phyloP scores from a whole-genome alignment of 164 flowering plant genomes.

The Aristolochia fimbriata region DNA sequence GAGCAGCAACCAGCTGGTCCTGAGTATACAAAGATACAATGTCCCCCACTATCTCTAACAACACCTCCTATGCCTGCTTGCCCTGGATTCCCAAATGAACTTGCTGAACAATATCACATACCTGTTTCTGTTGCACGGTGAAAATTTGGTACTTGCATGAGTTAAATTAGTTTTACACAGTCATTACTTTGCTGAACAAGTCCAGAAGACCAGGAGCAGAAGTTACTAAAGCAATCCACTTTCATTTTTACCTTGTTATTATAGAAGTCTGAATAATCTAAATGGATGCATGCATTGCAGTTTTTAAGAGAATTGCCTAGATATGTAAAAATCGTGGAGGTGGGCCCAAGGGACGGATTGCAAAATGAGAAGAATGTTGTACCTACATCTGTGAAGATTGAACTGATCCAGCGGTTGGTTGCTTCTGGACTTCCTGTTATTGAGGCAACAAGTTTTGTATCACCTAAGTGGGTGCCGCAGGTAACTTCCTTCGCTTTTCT shows the following conservation, averaged over 20 bases:
- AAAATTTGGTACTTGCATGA: too few relatives aligned
- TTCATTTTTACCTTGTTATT: background rate
- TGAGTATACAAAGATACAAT: too few relatives aligned
- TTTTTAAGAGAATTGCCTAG: slow-evolving; percentile 50
- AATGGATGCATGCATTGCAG: slow-evolving; percentile 27
- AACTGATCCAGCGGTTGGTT: slow-evolving; percentile 62
- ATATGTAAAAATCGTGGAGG: slow-evolving; percentile 96
- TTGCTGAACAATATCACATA: too few relatives aligned
- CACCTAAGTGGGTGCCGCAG: slow-evolving; percentile 99
- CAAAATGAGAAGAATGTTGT: slow-evolving; percentile 93
- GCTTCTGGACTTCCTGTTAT: slow-evolving; percentile 77
- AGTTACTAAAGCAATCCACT: background rate
- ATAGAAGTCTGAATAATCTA: background rate
- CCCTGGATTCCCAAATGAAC: too few relatives aligned
- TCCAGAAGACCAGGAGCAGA: background rate
- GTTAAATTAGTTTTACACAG: too few relatives aligned
- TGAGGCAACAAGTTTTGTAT: slow-evolving; percentile 98
- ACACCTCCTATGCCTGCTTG: too few relatives aligned
- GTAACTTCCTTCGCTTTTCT: slow-evolving; percentile 16
- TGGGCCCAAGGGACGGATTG: slow-evolving; percentile 97
- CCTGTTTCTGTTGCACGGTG: too few relatives aligned
- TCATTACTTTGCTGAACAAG: too few relatives aligned
- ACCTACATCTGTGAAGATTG: slow-evolving; percentile 75
- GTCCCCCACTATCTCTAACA: too few relatives aligned
- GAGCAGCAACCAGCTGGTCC: too few relatives aligned